Base-by-base conservation (phyloP, 495 filamentous ascomycete species). In the Jackrogersella minutella region DNA sequence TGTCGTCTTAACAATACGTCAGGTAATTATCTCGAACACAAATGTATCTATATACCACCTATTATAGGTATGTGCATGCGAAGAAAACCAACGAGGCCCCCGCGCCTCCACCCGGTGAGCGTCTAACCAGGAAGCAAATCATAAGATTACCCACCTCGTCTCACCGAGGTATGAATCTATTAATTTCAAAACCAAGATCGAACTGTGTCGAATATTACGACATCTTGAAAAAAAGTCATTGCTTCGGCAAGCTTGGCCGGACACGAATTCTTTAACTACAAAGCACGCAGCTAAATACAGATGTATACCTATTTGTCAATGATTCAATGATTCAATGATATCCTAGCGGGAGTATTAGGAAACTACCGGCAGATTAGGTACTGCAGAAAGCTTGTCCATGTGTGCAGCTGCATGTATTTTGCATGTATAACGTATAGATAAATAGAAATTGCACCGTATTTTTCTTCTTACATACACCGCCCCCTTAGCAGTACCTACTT, bases 11-110 rank as follows among this genome's bases (percentile, higher is more conserved):
- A 41, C 14, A 21, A 21, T 16, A 21, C 14, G n/a, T n/a, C n/a
- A n/a, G n/a, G n/a, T n/a, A n/a, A n/a, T n/a, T n/a, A n/a, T 9
- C 3, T 10, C 40, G 10, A 21, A 3, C 11, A 6, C 4, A 43
- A 21, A 21, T 22, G 40, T 43, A 39, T n/a, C n/a, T 51, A 51
- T 34, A 34, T 17, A 31, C 26, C 33, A 19, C 7, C 24, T 47
- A 49, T 5, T 31, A 61, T 61, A 61, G 46, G 46, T 52, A 61
- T n/a, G 47, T 61, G 53, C 37, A 61, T 52, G 36, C 47, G 28
- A 44, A 47, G 11, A 46, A n/a, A 22, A 11, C 19, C 13, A 54
- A 40, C 21, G 30, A 11, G 14, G 21, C n/a, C 21, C 24, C 40
- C 30, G 16, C 22, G 19, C 17, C 30, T 47, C 39, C 40, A 22